phyloP scores from a whole-genome alignment of 2,329 filamentous ascomycete species.

The Sporothrix schenckii region DNA sequence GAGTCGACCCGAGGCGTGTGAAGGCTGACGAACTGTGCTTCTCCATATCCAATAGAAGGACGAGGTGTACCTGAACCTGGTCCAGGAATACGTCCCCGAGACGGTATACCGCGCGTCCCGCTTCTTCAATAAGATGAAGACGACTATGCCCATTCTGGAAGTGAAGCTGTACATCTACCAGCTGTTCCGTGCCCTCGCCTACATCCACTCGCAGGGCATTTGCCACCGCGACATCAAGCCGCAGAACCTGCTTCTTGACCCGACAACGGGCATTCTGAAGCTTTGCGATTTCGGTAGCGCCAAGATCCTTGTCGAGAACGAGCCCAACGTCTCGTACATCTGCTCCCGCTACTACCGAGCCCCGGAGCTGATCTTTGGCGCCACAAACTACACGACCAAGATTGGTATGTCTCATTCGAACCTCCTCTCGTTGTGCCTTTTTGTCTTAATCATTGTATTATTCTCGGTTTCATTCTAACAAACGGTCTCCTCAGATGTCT shows the following conservation, averaged over 20 bases:
- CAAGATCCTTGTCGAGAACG: constrained; percentile 97
- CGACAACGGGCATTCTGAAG: constrained; percentile 87
- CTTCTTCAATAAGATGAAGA: constrained; percentile 99
- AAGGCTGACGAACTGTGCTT: constrained; percentile 31
- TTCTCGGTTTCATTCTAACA: neutral
- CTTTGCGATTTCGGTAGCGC: constrained; percentile 98
- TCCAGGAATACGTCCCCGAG: constrained; percentile 97
- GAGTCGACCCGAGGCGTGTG: neutral
- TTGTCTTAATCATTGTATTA: neutral
- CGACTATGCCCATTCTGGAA: constrained; percentile 97
- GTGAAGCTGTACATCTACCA: constrained; percentile 99
- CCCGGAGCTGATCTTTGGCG: constrained; percentile 96
- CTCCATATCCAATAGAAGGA: constrained; percentile 68
- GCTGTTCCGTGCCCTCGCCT: constrained; percentile 95
- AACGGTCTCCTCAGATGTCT: constrained; percentile 70
- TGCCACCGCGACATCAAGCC: constrained; percentile 99
- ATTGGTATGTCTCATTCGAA: constrained; percentile 70
- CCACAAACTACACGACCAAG: constrained; percentile 99
- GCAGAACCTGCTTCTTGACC: constrained; percentile 93
- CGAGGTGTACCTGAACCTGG: constrained; percentile 97
- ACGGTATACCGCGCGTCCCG: constrained; percentile 97
- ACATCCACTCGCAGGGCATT: constrained; percentile 99
- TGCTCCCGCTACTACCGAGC: constrained; percentile 99
- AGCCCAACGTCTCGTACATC: constrained; percentile 99
- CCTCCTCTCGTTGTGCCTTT: neutral